Conservation (phyloP, 345 rosid genomes). For the Noccaea caerulescens region DNA sequence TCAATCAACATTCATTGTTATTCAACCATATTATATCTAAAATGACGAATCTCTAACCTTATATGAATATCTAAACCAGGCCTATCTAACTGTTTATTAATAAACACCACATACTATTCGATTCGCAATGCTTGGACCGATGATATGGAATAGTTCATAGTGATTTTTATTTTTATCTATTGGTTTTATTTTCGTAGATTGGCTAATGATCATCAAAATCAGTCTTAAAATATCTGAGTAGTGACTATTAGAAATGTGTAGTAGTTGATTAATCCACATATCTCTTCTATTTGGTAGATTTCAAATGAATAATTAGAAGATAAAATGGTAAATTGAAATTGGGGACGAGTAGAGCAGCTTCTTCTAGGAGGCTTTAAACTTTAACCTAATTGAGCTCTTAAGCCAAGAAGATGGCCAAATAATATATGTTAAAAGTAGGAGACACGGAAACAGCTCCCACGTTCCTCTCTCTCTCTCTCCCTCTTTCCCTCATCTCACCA, state of each 20-base stretch:
- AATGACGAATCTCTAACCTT: slow-evolving; percentile 1
- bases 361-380: slow-evolving; percentile 51
- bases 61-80: slow-evolving; percentile 9
- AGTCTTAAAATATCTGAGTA: not conserved
- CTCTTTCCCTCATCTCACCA: slow-evolving; percentile 31
- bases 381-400: slow-evolving; percentile 55
- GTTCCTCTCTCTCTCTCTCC: slow-evolving; percentile 62
- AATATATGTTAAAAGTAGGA: slow-evolving; percentile 59
- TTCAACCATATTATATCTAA: not conserved
- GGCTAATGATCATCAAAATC: slow-evolving; percentile 2
- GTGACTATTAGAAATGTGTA: not conserved
- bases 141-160: slow-evolving; percentile 10
- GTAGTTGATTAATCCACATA: not conserved
- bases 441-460: slow-evolving; percentile 93
- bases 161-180: not conserved
- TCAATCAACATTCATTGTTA: slow-evolving; percentile 26
- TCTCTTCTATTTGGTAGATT: slow-evolving; percentile 15
- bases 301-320: not conserved
- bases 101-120: not conserved
- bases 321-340: not conserved
- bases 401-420: slow-evolving; percentile 69
- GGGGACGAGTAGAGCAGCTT: slow-evolving; percentile 38
- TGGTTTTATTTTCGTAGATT: not conserved
- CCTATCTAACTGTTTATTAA: slow-evolving; percentile 3
- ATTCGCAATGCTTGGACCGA: slow-evolving; percentile 18